Base-by-base conservation (phyloP, 495 filamentous ascomycete genomes). In the Clavariopsis aquatica region DNA sequence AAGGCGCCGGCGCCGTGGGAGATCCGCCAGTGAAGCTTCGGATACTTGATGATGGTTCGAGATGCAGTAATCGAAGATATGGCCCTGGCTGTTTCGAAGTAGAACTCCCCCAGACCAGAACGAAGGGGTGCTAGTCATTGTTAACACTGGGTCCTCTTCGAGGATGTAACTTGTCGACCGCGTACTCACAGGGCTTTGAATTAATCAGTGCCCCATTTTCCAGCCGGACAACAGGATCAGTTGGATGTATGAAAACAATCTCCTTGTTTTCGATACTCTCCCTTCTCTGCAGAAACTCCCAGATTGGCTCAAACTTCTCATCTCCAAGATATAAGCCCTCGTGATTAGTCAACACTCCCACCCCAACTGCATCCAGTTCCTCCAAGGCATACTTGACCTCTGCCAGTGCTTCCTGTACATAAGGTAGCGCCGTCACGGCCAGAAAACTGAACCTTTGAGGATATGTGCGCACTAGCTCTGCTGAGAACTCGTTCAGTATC, bases 1-100 rank as follows among this genome's bases (percentile, higher is more conserved):
- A 73, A 73, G 1, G 68, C 60, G 38, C 71, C 71, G 1, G 68
- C 71, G n/a, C 64, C 71, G 52, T 73, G 71, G 12, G 71, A 68
- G 22, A 73, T 53, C 1, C 66, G 36, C 60, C 62, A 73, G 22
- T 69, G 58, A 0, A 73, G 62, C 4, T 54, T 60, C 22, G 71
- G 69, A 58, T 62, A 71, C 52, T 64, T 55, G 38, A 64, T 23
- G 34, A 73, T 70, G 0, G 71, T 73, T 17, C 58, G 51, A 6
- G 45, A 51, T 17, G 68, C 65, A 4, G 71, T 71, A n/a, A 73
- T 69, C 15, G 51, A 55, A 23, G 62, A 65, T 13, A 73, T 68
- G 13, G 71, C 68, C 17, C 71, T 52, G 2, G 71, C 68, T 13
- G 71, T 73, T 47, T 73, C 71, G 58, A 70, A 73, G 52, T 73